Evolutionary conservation across 78 protist species (phyloP).

Genomic region (Dictyostelium brefeldianum): DNA sequence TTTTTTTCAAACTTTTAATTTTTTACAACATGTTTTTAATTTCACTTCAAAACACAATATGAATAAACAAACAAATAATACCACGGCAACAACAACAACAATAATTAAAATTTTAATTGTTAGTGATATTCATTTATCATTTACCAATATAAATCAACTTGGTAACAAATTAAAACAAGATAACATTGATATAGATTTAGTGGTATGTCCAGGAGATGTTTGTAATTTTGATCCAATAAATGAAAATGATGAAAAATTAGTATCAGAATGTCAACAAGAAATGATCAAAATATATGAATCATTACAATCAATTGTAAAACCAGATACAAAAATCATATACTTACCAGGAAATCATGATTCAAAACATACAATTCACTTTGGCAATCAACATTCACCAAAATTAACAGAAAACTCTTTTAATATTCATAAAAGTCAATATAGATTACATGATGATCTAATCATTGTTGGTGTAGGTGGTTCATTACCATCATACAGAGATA

Average conservation of each 20-base stretch:
- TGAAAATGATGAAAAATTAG: not conserved
- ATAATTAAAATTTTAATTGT: slow-evolving; percentile 1
- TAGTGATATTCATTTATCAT: slow-evolving; percentile 47
- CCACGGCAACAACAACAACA: too few species aligned
- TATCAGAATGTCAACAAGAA: slow-evolving; percentile 45
- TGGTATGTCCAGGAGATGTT: slow-evolving; percentile 56
- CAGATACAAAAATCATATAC: slow-evolving; percentile 1
- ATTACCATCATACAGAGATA: slow-evolving; percentile 36
- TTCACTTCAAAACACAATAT: too few species aligned
- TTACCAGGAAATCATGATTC: slow-evolving; percentile 75
- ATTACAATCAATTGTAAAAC: slow-evolving; percentile 19
- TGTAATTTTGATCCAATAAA: slow-evolving; percentile 61
- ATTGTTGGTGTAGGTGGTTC: slow-evolving; percentile 63
- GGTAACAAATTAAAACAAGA: not conserved
- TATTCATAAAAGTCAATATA: slow-evolving; percentile 12
- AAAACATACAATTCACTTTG: slow-evolving; percentile 29
- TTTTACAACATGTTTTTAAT: too few species aligned
- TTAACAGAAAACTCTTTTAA: slow-evolving; percentile 8
- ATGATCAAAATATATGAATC: slow-evolving; percentile 6
- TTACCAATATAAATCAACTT: not conserved
- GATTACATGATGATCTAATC: slow-evolving; percentile 41
- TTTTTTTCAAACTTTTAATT: too few species aligned
- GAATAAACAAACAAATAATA: not conserved
- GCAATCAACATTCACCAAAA: not conserved
- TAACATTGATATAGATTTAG: slow-evolving; percentile 21